Evolutionary conservation across 2,329 filamentous ascomycete genomes (phyloP), one percentile per base, ranked within the genome.

Genomic region (Scedosporium dehoogii): DNA sequence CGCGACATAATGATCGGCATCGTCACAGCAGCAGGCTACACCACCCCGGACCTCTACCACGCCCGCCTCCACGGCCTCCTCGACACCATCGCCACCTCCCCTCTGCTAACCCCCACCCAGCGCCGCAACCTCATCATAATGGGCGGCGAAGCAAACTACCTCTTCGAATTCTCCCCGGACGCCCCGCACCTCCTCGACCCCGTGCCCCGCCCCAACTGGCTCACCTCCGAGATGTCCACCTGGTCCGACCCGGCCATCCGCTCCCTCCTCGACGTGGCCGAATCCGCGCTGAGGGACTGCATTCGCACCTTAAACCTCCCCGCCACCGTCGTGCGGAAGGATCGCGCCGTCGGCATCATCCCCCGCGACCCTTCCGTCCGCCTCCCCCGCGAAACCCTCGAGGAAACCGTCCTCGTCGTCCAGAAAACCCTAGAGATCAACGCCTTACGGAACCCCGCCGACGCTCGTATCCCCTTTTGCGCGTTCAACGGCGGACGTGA

Each of bases 401-500:
- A 99, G 73, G 94, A 99, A 77, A 97, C 93, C 0, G 94, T 99
- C 0, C 81, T 99, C 10, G 91, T 96, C 1, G 91, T 94, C 18
- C 93, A 97, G 74, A 93, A 96, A 73, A 92, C 91, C 58, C 82
- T 99, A 4, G 93, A 97, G 74, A 84, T 92, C 1, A 88, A 88
- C 33, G 89, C 88, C 73, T 81, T 66, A 69, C 73, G 74, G 10
- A 72, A 69, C 23, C 69, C 70, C 1, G 67, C 68, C 6, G 70
- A 68, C 48, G 44, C 18, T 14, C 60, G 64, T n/a, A 63, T 99
- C 38, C 94, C 94, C 0, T 99, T 97, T 71, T 99, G 94, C 72
- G 94, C 94, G 23, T 99, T 99, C 79, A 99, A 99, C 73, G 94
- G 93, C 61, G 94, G 94, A 10, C 93, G 94, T 65, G 94, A 99